These are phyloP conservation scores for Daldinia decipiens DNA, from an alignment of 495 filamentous ascomycete species.

Conservation along the genomic window DNA sequence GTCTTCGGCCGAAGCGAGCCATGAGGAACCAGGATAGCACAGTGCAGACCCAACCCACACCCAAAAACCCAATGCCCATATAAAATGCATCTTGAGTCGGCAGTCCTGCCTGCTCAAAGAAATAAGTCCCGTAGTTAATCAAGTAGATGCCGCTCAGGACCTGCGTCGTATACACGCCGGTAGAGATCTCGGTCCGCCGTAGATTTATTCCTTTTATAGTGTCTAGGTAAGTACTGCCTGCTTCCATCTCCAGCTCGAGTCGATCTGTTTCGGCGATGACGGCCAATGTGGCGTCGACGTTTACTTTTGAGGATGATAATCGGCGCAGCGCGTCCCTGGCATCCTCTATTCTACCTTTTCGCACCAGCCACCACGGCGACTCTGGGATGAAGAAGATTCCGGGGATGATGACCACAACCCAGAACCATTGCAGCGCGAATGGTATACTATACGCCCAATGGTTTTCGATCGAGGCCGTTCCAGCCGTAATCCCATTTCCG, in stretches of 20 bases:
- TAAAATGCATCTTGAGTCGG: constrained; percentile 58
- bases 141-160: constrained; percentile 62
- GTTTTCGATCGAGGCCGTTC: constrained; percentile 52
- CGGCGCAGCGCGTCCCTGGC: constrained; percentile 58
- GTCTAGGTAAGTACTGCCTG: constrained; percentile 65
- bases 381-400: constrained; percentile 68
- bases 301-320: constrained; percentile 53
- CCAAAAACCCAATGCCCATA: constrained; percentile 61
- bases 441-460: constrained; percentile 67
- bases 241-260: constrained; percentile 66
- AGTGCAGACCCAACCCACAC: constrained; percentile 61
- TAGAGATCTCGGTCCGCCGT: constrained; percentile 66
- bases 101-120: constrained; percentile 71
- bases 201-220: constrained; percentile 65
- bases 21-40: constrained; percentile 65
- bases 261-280: constrained; percentile 72
- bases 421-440: constrained; percentile 74
- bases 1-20: constrained; percentile 63
- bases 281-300: constrained; percentile 57
- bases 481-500: constrained; percentile 63
- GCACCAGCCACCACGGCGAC: constrained; percentile 71
- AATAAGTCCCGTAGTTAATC: constrained; percentile 70
- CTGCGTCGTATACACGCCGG: constrained; percentile 62
- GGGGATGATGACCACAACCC: constrained; percentile 67
- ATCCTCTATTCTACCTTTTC: constrained; percentile 62